A percentile compares a stretch with the other conserved stretches of the same genome.
phyloP scores from a whole-genome alignment of 805 yeast genomes.

The Candida railenensis region DNA sequence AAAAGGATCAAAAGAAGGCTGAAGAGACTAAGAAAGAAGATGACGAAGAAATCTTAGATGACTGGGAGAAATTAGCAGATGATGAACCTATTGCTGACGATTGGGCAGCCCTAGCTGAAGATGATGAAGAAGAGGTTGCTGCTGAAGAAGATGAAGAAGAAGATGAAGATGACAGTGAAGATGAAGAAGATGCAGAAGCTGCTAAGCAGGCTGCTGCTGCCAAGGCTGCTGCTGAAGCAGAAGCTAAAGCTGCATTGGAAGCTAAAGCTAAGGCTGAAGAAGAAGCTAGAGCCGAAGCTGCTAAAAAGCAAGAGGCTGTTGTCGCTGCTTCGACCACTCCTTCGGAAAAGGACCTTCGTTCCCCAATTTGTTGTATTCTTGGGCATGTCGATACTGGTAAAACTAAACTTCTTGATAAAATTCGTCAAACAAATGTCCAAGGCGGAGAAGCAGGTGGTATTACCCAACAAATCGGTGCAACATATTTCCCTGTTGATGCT shows the following conservation, averaged over 20 bases:
- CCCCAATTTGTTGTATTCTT: conserved; percentile 98
- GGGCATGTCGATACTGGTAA: conserved; percentile 99
- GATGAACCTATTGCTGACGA: conserved; percentile 47
- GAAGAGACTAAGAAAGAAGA: conserved; percentile 23
- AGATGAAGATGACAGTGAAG: conserved; percentile 27
- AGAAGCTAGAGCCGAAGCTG: conserved; percentile 27
- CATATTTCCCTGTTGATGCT: conserved; percentile 96
- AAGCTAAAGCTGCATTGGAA: conserved; percentile 22
- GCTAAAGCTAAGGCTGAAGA: conserved; percentile 22
- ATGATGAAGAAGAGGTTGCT: conserved; percentile 19
- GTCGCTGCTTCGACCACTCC: conserved; percentile 25
- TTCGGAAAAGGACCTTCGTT: conserved; percentile 68
- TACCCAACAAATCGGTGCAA: conserved; percentile 99
- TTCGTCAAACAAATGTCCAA: conserved; percentile 98
- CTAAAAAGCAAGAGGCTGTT: conserved; percentile 23
- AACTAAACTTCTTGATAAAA: conserved; percentile 92
- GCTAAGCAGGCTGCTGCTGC: conserved; percentile 31
- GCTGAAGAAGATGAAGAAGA: conserved; percentile 19
- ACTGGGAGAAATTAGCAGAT: conserved; percentile 79
- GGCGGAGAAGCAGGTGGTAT: conserved; percentile 99
- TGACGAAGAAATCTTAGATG: conserved; percentile 57
- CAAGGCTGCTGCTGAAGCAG: conserved; percentile 27
- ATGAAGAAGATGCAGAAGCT: conserved; percentile 29
- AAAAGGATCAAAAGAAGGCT: conserved; percentile 24
- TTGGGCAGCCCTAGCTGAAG: conserved; percentile 45